phyloP scores from a whole-genome alignment of 768 basidiomycete species.

The Suillus placidus region DNA sequence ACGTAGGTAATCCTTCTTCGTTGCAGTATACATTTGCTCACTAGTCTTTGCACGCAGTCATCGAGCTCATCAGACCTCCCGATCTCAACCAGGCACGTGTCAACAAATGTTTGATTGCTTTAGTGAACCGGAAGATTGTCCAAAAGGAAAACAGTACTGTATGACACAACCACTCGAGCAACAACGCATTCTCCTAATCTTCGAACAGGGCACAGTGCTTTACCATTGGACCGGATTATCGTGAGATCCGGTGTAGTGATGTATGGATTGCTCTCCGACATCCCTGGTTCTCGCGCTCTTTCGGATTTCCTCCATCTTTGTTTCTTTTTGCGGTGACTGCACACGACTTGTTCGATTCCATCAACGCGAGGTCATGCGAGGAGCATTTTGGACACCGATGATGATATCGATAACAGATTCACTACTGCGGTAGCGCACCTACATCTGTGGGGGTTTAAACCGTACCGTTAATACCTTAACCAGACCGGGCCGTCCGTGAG shows the following conservation, averaged over 20 bases:
- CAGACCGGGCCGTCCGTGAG: background rate
- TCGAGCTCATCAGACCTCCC: slow-evolving; percentile 75
- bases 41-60: slow-evolving; percentile 49
- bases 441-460: background rate
- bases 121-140: slow-evolving; percentile 86
- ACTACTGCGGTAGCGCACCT: background rate
- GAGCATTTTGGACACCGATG: background rate
- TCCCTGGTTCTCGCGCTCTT: background rate
- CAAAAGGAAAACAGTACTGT: slow-evolving; percentile 72
- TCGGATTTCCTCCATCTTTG: background rate
- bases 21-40: background rate
- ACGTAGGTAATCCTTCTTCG: slow-evolving; percentile 37
- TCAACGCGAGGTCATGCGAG: background rate
- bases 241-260: slow-evolving; percentile 14
- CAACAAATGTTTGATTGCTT: slow-evolving; percentile 90
- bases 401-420: background rate
- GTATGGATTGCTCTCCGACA: background rate
- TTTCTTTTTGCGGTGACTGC: background rate
- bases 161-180: slow-evolving; percentile 17
- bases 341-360: too few species aligned
- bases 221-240: slow-evolving; percentile 70
- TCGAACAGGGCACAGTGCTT: slow-evolving; percentile 58
- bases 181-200: background rate
- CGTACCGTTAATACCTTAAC: background rate
- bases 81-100: slow-evolving; percentile 89